Evolutionary conservation across 768 basidiomycete genomes (phyloP).

Genomic region (Pisolithus sp.): DNA sequence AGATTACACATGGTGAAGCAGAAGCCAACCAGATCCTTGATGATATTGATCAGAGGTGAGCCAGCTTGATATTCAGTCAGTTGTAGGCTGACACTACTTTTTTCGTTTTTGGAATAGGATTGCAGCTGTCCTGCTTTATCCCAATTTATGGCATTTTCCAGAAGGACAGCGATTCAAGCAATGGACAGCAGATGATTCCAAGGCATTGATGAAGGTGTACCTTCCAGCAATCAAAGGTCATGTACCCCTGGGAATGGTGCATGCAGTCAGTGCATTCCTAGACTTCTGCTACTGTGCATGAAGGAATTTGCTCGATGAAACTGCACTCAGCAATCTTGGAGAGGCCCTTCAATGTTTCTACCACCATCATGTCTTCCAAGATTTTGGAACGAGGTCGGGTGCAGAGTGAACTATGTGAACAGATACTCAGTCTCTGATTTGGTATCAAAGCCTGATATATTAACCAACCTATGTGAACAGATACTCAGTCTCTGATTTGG

Average conservation of each 20-base stretch:
- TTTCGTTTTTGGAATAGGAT: slow-evolving; percentile 11
- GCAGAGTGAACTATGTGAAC: too few species aligned
- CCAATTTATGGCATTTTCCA: slow-evolving; percentile 8
- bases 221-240: slow-evolving; percentile 9
- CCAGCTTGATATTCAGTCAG: background rate
- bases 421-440: too few species aligned
- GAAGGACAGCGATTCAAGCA: slow-evolving; percentile 14
- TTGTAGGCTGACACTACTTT: background rate
- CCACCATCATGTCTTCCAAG: background rate
- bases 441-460: too few species aligned
- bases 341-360: background rate
- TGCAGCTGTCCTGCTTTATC: background rate
- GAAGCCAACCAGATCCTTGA: slow-evolving; percentile 3
- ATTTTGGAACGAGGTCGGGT: too few species aligned
- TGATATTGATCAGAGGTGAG: background rate
- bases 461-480: too few species aligned
- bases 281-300: slow-evolving; percentile 20
- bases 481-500: too few species aligned
- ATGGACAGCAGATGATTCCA: slow-evolving; percentile 18
- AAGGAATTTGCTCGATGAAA: slow-evolving; percentile 8
- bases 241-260: slow-evolving; percentile 9
- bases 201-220: slow-evolving; percentile 19
- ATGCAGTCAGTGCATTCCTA: slow-evolving; percentile 16
- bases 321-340: background rate
- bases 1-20: background rate